A percentile compares a stretch with the other conserved stretches of the same genome.
Evolutionary conservation across 2,329 filamentous ascomycete species (phyloP).

Genomic region (Penicillium crustosum): DNA sequence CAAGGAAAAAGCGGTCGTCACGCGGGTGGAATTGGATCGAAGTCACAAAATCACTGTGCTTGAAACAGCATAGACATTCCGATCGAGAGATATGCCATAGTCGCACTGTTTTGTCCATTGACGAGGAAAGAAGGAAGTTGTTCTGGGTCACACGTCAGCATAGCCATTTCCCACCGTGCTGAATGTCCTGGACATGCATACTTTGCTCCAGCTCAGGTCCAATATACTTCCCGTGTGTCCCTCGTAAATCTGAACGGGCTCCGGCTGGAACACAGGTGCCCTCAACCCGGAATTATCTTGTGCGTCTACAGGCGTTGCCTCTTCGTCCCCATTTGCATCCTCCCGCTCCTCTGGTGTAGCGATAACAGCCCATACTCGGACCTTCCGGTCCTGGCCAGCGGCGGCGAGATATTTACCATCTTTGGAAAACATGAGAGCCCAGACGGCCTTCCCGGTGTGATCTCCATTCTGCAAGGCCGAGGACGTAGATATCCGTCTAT

Average conservation of each 20-base stretch:
- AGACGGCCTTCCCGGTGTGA: slow-evolving; percentile 66
- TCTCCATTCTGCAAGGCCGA: slow-evolving; percentile 24
- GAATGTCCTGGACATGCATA: slow-evolving; percentile 28
- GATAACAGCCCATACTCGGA: slow-evolving; percentile 87
- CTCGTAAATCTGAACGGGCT: slow-evolving; percentile 74
- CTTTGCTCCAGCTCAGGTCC: slow-evolving; percentile 95
- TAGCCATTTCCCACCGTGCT: too few relatives aligned
- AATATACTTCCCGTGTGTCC: slow-evolving; percentile 85
- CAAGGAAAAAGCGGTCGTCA: slow-evolving; percentile 95
- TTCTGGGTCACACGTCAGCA: slow-evolving; percentile 54
- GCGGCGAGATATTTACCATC: slow-evolving; percentile 89
- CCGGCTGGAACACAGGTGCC: slow-evolving; percentile 83
- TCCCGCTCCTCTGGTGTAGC: slow-evolving; percentile 76
- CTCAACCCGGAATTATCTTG: slow-evolving; percentile 64
- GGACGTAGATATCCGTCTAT: slow-evolving; percentile 32
- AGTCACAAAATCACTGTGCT: slow-evolving; percentile 92
- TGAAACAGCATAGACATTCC: slow-evolving; percentile 90
- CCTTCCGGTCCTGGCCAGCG: slow-evolving; percentile 82
- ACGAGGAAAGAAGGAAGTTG: slow-evolving; percentile 91
- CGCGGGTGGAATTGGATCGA: slow-evolving; percentile 91
- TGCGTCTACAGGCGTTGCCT: slow-evolving; percentile 48
- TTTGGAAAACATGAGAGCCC: slow-evolving; percentile 89
- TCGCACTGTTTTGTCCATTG: slow-evolving; percentile 96
- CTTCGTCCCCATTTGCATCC: slow-evolving; percentile 70
- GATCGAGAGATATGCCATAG: slow-evolving; percentile 85